Conservation (phyloP, 306 rosid species). For the Begonia fuchsioides region DNA sequence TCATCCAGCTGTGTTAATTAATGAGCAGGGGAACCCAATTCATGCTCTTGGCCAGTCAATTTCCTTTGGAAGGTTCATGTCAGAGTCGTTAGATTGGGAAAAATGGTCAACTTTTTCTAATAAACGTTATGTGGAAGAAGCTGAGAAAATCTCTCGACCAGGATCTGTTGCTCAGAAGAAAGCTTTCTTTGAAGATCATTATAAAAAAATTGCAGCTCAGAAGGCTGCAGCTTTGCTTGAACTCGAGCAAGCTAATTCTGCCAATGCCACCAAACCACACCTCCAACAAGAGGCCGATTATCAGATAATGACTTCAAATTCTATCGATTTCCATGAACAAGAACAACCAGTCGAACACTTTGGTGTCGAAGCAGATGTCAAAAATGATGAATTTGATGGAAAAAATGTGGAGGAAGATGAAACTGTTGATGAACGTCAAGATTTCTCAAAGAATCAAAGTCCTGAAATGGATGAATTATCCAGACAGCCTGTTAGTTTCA, state of each 20-base stretch:
- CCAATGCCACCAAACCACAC: constrained; percentile 12
- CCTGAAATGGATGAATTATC: constrained; percentile 21
- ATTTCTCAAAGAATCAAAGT: constrained; percentile 14
- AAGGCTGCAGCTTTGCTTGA: constrained; percentile 67
- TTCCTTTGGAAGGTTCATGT: constrained; percentile 77
- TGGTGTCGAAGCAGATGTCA: constrained; percentile 12
- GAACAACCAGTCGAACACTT: constrained; percentile 6
- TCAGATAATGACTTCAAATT: constrained; percentile 9
- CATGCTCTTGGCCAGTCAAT: constrained; percentile 78
- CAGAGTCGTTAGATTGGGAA: constrained; percentile 80
- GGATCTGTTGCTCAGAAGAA: constrained; percentile 97
- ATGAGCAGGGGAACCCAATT: constrained; percentile 41
- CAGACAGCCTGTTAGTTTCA: too few relatives aligned
- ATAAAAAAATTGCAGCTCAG: constrained; percentile 84
- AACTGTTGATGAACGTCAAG: constrained; percentile 11
- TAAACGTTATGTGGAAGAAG: constrained; percentile 92
- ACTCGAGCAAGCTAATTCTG: constrained; percentile 30
- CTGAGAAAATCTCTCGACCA: constrained; percentile 62
- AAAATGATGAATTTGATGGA: constrained; percentile 15
- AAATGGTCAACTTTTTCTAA: constrained; percentile 76
- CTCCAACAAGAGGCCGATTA: constrained; percentile 4
- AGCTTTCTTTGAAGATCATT: constrained; percentile 98
- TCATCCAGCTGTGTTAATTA: too few relatives aligned
- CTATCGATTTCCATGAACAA: constrained; percentile 16
- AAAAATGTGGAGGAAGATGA: constrained; percentile 20